Evolutionary conservation across 495 filamentous ascomycete genomes (phyloP), one percentile per base, ranked within the genome.

Genomic region (Aspergillus sclerotiicarbonarius): DNA sequence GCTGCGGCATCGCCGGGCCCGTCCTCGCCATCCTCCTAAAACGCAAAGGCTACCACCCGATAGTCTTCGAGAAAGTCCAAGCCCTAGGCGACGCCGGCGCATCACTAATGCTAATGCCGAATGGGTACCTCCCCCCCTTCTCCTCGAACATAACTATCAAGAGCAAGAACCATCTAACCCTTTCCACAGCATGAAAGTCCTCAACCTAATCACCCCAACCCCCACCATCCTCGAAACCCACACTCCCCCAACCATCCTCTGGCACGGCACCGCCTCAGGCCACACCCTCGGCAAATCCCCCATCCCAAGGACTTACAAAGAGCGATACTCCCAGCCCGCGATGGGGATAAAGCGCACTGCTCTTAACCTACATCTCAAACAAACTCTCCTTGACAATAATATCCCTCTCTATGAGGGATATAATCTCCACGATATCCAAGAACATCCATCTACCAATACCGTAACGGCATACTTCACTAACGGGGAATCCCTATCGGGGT

Each of bases 51-150:
- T 68, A 68, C 54, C 45, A 56, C 6, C 65, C 65, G 1, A 59
- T 68, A 19, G 65, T 68, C 10, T 66, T 68, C 51, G 65, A 68
- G 46, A 66, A 63, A 43, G 60, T 66, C 29, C 46, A 16, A 8
- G 43, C 56, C 8, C 44, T 64, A 29, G 58, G 63, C 8, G 61
- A 63, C 57, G 63, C 57, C 2, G 65, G 65, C 7, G 63, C 65
- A n/a, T 63, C 63, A 1, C 43, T 68, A 25, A 58, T 63, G 57
- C 45, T 68, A 1, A 54, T 59, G 48, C 58, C 65, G 13, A 68
- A 68, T 31, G 65, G 65, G 65, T 66, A 53, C 49, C 56, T 21
- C 39, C 3, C 15, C 13, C 5, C 25, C 8, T 18, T 29, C 13
- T n/a, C n/a, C n/a, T n/a, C n/a, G n/a, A n/a, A n/a, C n/a, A n/a